These are phyloP conservation scores for Phytopythium aichiense DNA, from an alignment of 352 stramenopile genomes.

Conservation along the genomic window DNA sequence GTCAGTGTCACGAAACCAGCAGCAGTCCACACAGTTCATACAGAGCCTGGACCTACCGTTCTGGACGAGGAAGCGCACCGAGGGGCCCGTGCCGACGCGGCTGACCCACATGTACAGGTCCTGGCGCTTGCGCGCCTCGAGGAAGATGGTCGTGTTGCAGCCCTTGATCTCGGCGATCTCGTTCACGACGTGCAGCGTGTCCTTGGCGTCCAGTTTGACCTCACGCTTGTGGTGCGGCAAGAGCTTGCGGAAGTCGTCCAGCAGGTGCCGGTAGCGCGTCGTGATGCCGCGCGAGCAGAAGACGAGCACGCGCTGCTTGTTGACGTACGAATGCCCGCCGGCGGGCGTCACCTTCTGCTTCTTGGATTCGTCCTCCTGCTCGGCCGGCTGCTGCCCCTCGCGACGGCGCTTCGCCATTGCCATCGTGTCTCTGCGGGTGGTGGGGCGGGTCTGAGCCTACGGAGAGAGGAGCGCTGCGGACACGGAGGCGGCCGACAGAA, in stretches of 20 bases:
- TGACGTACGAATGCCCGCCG: constrained; percentile 63
- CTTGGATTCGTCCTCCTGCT: constrained; percentile 24
- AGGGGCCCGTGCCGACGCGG: constrained; percentile 93
- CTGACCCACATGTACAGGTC: constrained; percentile 99
- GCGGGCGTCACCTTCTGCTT: constrained; percentile 31
- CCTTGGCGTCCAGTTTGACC: constrained; percentile 97
- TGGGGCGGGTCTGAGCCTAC: no score
- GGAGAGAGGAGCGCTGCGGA: no score
- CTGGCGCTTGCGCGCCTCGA: constrained; percentile 96
- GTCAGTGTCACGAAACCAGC: no score
- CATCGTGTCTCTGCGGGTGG: constrained; percentile 10
- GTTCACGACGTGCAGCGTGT: constrained; percentile 94
- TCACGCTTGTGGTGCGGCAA: constrained; percentile 99
- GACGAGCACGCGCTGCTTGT: constrained; percentile 93
- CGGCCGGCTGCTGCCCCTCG: constrained; percentile 24
- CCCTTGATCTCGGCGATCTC: constrained; percentile 98
- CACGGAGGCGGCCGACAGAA: no score
- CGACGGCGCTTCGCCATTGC: constrained; percentile 43
- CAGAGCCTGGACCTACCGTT: constrained; percentile 74
- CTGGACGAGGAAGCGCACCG: constrained; percentile 96
- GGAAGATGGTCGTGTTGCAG: constrained; percentile 96
- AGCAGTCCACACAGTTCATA: no score
- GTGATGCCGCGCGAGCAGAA: constrained; percentile 92
- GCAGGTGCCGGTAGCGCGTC: constrained; percentile 96
- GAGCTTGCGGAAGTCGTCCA: constrained; percentile 97